These are phyloP conservation scores for Penicillium sp. DNA, from an alignment of 2,329 filamentous ascomycete genomes.

Conservation along the genomic window DNA sequence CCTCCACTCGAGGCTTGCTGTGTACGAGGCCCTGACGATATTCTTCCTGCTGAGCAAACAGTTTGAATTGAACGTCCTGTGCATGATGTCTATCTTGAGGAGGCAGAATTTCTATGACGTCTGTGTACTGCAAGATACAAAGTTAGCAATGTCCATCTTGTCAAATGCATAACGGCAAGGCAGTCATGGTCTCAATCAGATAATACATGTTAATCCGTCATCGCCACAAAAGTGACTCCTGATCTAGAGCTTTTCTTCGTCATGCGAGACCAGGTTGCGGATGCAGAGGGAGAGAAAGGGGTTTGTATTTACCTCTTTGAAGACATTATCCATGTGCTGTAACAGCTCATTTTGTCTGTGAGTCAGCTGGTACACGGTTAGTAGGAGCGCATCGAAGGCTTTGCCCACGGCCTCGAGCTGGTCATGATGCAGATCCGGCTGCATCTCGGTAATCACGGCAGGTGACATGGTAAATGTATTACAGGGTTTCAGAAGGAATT, in stretches of 20 bases:
- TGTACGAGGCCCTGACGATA: conserved; percentile 38
- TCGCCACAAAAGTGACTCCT: conserved; percentile 61
- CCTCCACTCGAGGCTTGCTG: conserved; percentile 22
- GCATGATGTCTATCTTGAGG: conserved; percentile 28
- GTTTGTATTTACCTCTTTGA: conserved; percentile 39
- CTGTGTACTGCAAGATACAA: conserved; percentile 17
- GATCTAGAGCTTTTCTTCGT: conserved; percentile 75
- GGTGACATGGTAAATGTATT: conserved; percentile 31
- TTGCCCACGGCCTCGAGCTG: conserved; percentile 38
- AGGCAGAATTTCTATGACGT: conserved; percentile 20
- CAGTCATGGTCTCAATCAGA: conserved; percentile 45
- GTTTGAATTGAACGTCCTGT: conserved; percentile 32
- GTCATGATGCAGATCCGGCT: conserved; percentile 31
- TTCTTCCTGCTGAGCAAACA: conserved; percentile 31
- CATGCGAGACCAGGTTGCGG: conserved; percentile 38
- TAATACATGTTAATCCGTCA: conserved; percentile 64
- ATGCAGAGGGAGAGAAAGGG: neutral
- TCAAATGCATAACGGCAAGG: conserved; percentile 16
- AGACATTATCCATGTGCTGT: conserved; percentile 37
- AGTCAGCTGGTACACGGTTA: conserved; percentile 40
- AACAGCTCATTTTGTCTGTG: conserved; percentile 41
- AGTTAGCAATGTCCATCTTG: conserved; percentile 28
- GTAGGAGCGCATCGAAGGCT: conserved; percentile 44
- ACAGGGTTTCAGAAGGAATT: conserved; percentile 21
- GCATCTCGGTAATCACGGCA: conserved; percentile 27